Conservation (phyloP, 2,329 filamentous ascomycete species). For the Emericellopsis cladophorae region DNA sequence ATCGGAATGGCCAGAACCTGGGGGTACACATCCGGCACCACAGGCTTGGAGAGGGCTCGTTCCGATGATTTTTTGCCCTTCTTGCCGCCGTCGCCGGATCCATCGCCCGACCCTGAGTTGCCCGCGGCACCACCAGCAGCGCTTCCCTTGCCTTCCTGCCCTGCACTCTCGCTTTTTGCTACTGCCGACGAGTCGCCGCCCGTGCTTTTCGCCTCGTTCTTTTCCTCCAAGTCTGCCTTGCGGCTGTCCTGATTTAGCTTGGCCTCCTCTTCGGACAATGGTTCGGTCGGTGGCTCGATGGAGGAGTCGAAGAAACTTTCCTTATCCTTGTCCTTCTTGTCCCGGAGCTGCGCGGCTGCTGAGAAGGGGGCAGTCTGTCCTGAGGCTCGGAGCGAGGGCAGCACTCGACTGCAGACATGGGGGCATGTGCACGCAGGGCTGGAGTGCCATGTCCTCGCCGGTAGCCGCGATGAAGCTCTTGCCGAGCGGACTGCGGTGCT, state of each 20-base stretch:
- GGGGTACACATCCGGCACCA: constrained; percentile 88
- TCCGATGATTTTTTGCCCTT: constrained; percentile 63
- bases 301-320: constrained; percentile 37
- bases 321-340: constrained; percentile 23
- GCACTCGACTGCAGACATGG: constrained; percentile 18
- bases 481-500: constrained; percentile 14
- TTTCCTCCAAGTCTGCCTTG: constrained; percentile 28
- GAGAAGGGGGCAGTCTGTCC: constrained; percentile 19
- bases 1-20: constrained; percentile 97
- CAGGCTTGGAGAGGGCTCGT: constrained; percentile 71
- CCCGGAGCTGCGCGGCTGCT: constrained; percentile 18
- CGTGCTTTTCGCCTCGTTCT: constrained; percentile 30
- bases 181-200: constrained; percentile 29
- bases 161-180: constrained; percentile 27
- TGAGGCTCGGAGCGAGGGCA: constrained; percentile 14
- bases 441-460: constrained; percentile 6
- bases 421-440: constrained; percentile 13
- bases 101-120: constrained; percentile 30
- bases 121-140: constrained; percentile 38
- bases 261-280: constrained; percentile 38
- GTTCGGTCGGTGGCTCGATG: constrained; percentile 25
- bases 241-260: constrained; percentile 37
- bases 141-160: constrained; percentile 29
- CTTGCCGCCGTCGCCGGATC: constrained; percentile 50
- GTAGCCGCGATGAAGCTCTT: constrained; percentile 2